phyloP scores from a whole-genome alignment of 495 filamentous ascomycete species.

The Penicillium cinerascens region DNA sequence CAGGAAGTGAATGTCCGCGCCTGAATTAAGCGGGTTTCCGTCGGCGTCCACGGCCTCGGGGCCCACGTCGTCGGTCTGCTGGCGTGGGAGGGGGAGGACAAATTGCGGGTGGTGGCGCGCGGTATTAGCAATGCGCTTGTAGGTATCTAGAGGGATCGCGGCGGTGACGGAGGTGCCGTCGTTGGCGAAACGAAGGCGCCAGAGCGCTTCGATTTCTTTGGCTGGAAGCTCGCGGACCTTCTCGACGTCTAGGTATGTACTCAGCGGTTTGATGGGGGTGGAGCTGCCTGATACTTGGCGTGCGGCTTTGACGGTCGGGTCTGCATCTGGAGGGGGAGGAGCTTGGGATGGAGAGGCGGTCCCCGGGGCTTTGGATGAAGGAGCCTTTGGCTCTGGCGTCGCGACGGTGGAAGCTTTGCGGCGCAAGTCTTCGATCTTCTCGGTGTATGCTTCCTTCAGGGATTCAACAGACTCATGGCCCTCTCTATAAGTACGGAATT shows the following conservation, averaged over 20 bases:
- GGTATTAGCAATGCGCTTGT: conserved; percentile 58
- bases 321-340: conserved; percentile 29
- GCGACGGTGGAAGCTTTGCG: conserved; percentile 57
- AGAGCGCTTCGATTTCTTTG: conserved; percentile 83
- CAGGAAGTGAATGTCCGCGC: conserved; percentile 49
- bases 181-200: conserved; percentile 81
- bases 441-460: conserved; percentile 76
- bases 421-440: conserved; percentile 67
- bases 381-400: conserved; percentile 44
- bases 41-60: not conserved
- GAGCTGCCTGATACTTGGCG: conserved; percentile 24
- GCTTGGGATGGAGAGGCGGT: conserved; percentile 28
- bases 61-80: conserved; percentile 32
- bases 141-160: conserved; percentile 68
- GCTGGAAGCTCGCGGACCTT: conserved; percentile 69
- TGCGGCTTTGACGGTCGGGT: conserved; percentile 33
- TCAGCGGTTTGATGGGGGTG: conserved; percentile 72
- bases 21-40: conserved; percentile 11
- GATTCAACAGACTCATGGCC: conserved; percentile 71
- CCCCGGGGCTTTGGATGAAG: conserved; percentile 10
- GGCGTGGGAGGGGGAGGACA: conserved; percentile 81
- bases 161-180: conserved; percentile 74
- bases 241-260: conserved; percentile 75
- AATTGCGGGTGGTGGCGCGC: conserved; percentile 80
- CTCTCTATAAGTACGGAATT: conserved; percentile 45